Evolutionary conservation across 176 grass and related monocot species (phyloP), one percentile per base, ranked within the genome.

Genomic region (Cocos nucifera): DNA sequence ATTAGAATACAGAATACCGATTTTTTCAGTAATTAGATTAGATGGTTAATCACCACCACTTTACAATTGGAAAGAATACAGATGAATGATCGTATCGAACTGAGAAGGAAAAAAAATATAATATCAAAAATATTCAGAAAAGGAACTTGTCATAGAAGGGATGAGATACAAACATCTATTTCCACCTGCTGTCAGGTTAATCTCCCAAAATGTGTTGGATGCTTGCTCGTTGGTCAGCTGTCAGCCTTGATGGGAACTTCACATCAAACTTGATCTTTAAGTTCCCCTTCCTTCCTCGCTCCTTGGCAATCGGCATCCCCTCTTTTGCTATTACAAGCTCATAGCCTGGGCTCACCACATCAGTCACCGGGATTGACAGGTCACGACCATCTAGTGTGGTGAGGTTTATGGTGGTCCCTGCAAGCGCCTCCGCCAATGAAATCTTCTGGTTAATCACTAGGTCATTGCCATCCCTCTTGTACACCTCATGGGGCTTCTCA

Each of bases 401-500:
- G 18, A 95, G 69, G 24, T 77, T 49, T 20, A 86, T 65, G 2
- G 67, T 64, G 57, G 76, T 68, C 52, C 84, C 75, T 14, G 64
- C 65, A 24, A 95, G 70, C 57, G 82, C 89, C 58, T 89, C 82
- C 1, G 54, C 66, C 3, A 95, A 73, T 19, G 82, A 71, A 12
- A 95, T 54, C 2, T 70, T 66, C 2, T 51, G 28, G 28, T 30
- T 30, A 0, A 68, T 66, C 4, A 95, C 26, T 4, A 83, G 66
- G 73, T 95, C 28, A 30, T 30, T 30, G 28, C 28, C 85, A 57
- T 89, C 85, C 18, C 76, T 78, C 51, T 65, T 72, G 82, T 83
- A 95, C 15, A 85, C 54, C 16, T 68, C 50, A 51, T 95, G 89
- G 0, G 79, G 85, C 61, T 83, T 89, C 73, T 95, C 89, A 14